Evolutionary conservation across 2,329 filamentous ascomycete species (phyloP).

Genomic region (Fusarium phyllophilum): DNA sequence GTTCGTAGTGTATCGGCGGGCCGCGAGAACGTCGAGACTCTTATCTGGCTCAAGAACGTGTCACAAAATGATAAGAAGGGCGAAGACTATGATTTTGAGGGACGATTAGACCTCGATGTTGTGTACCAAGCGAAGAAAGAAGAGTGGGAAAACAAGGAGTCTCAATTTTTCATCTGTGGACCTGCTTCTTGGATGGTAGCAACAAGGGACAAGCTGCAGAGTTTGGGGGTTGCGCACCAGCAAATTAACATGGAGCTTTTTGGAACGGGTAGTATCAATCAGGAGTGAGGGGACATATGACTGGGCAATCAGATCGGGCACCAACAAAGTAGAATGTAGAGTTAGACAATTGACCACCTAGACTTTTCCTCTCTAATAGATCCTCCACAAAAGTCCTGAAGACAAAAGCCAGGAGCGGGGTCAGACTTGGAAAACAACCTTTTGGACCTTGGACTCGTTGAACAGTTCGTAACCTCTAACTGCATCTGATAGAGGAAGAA

Average conservation of each 20-base stretch:
- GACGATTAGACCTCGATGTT: neutral
- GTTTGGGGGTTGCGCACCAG: neutral
- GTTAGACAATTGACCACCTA: neutral
- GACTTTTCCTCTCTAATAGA: neutral
- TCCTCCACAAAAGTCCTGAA: rapidly evolving
- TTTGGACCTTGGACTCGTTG: slow-evolving; percentile 77
- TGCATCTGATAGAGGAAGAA: slow-evolving; percentile 75
- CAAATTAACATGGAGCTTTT: slow-evolving; percentile 3
- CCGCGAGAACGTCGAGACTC: neutral
- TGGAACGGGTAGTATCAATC: neutral
- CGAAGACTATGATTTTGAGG: neutral
- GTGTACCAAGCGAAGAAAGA: neutral
- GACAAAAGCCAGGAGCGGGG: rapidly evolving
- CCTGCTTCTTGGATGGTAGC: slow-evolving; percentile 3
- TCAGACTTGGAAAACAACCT: slow-evolving; percentile 68
- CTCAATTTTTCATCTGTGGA: neutral
- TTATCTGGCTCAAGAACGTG: neutral
- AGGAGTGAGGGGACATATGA: neutral
- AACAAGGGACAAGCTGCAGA: neutral
- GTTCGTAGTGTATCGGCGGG: neutral
- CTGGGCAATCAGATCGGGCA: neutral
- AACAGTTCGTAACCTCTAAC: slow-evolving; percentile 76
- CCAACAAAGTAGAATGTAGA: neutral
- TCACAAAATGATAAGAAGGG: neutral
- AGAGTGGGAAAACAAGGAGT: neutral